Conservation (phyloP, 257 asterid species). For the Coffea canephora region DNA sequence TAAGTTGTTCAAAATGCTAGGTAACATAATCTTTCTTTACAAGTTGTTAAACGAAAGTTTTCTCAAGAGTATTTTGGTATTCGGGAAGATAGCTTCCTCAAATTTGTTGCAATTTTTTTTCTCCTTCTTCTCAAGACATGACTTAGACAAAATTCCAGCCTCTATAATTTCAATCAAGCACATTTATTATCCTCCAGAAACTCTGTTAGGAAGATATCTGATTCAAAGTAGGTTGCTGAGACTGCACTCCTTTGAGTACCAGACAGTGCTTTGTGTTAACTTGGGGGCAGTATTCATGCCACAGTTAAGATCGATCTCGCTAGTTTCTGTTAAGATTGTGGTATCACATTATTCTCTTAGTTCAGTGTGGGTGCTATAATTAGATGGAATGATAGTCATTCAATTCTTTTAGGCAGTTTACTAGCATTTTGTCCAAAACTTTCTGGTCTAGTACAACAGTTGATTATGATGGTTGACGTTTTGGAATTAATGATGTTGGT, state of each 20-base stretch:
- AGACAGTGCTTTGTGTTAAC: not conserved
- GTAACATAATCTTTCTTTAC: not conserved
- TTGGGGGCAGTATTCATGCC: not conserved
- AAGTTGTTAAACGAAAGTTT: not conserved
- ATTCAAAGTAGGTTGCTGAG: not conserved
- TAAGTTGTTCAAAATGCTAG: not conserved
- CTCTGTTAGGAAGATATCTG: not conserved
- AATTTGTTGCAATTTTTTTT: too few relatives aligned
- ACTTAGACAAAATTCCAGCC: not conserved
- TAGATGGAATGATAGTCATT: not conserved
- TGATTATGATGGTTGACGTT: not conserved
- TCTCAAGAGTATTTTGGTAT: too few relatives aligned
- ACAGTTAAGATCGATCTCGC: too few relatives aligned
- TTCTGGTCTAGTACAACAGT: not conserved
- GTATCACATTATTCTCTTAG: not conserved
- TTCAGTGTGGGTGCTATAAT: not conserved
- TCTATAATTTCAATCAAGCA: not conserved
- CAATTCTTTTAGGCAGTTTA: not conserved
- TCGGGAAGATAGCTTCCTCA: too few relatives aligned
- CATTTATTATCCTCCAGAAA: not conserved
- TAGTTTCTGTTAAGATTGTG: too few relatives aligned
- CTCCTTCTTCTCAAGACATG: not conserved
- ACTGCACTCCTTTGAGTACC: not conserved
- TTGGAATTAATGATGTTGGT: not conserved
- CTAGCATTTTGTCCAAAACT: not conserved